These are phyloP conservation scores for Serendipita sp. DNA, from an alignment of 768 basidiomycete genomes.

Conservation along the genomic window DNA sequence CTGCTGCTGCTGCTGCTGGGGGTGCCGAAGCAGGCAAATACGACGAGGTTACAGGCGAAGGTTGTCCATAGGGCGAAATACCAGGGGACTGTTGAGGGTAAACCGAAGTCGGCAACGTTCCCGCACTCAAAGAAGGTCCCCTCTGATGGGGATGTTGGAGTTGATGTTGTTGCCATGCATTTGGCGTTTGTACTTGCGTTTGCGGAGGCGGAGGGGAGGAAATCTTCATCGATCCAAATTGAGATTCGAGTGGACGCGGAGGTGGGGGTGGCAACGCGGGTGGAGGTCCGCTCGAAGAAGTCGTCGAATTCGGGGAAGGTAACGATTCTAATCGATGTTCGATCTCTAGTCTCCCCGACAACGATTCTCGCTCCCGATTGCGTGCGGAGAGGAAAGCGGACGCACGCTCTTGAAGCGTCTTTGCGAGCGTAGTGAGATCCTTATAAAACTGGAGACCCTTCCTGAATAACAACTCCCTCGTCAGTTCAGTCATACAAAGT, in stretches of 20 bases:
- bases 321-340: slow-evolving; percentile 35
- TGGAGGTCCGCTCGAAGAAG: slow-evolving; percentile 21
- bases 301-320: background rate
- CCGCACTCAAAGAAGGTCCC: too few species aligned
- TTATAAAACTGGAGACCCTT: slow-evolving; percentile 84
- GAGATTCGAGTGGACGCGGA: slow-evolving; percentile 27
- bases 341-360: slow-evolving; percentile 55
- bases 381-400: slow-evolving; percentile 48
- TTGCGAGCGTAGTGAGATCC: slow-evolving; percentile 52
- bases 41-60: slow-evolving; percentile 21
- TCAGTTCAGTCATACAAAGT: slow-evolving; percentile 4
- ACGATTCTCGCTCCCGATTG: slow-evolving; percentile 48
- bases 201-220: slow-evolving; percentile 17
- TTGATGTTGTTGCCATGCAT: slow-evolving; percentile 23
- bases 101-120: background rate
- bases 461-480: slow-evolving; percentile 24
- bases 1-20: slow-evolving; percentile 10
- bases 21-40: slow-evolving; percentile 29
- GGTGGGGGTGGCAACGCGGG: slow-evolving; percentile 12
- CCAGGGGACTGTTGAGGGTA: slow-evolving; percentile 8
- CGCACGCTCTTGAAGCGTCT: slow-evolving; percentile 40
- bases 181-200: slow-evolving; percentile 17
- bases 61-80: slow-evolving; percentile 27
- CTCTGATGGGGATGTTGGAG: background rate
- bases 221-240: slow-evolving; percentile 44